Evolutionary conservation across 2,329 filamentous ascomycete genomes (phyloP).

Genomic region (Mariannaea sp.): DNA sequence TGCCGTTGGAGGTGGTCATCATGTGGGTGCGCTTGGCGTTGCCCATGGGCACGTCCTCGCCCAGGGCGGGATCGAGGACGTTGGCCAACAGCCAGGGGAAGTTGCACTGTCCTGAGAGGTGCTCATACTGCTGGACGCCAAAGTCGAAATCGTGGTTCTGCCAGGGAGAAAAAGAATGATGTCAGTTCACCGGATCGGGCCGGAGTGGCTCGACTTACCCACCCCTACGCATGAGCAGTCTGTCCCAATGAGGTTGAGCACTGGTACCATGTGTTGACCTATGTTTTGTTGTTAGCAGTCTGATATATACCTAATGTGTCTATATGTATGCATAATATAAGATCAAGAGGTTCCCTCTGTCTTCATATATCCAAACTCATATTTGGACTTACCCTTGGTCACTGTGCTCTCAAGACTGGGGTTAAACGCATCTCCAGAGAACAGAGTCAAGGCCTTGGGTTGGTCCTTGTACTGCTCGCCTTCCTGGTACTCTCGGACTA

Average conservation of each 20-base stretch:
- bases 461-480: conserved; percentile 65
- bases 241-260: conserved; percentile 78
- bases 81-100: conserved; percentile 94
- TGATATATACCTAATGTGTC: no score
- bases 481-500: conserved; percentile 75
- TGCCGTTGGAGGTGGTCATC: conserved; percentile 78
- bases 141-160: conserved; percentile 94
- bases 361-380: not conserved
- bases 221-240: conserved; percentile 83
- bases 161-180: not conserved
- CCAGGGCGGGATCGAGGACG: conserved; percentile 81
- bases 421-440: conserved; percentile 93
- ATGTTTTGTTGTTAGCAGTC: not conserved
- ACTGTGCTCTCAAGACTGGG: conserved; percentile 86
- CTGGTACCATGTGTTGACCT: conserved; percentile 84
- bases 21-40: conserved; percentile 77
- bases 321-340: no score
- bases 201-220: conserved; percentile 44
- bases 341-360: no score
- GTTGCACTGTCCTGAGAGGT: conserved; percentile 73
- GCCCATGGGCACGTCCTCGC: conserved; percentile 74
- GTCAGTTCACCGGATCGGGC: conserved; percentile 19
- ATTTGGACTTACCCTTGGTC: conserved; percentile 69
- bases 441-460: conserved; percentile 74
- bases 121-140: conserved; percentile 78